Base-by-base conservation (phyloP, 495 filamentous ascomycete species). In the Penicillium bovifimosum region DNA sequence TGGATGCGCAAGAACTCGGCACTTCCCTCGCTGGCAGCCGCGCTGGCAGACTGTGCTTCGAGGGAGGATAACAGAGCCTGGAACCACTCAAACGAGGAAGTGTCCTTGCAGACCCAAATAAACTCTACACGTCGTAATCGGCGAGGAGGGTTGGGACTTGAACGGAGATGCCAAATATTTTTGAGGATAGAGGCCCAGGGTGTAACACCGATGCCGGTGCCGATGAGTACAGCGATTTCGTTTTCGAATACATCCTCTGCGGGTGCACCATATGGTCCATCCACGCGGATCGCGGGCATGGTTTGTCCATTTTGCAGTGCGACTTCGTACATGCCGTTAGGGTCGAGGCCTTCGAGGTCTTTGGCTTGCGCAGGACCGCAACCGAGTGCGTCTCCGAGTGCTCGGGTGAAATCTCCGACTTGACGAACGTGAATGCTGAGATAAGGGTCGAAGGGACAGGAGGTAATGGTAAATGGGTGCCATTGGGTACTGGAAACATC, bases 391-490 rank as follows among this genome's bases (percentile, higher is more conserved):
- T 96, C 87, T 63, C 88, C 95, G 11, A 98, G 80, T 1, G 81
- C 80, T 50, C 83, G 83, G 11, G 95, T 98, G 69, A 93, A 98
- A 68, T 98, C 93, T 49, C 93, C 93, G 9, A 97, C 91, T 77
- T 97, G 93, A 41, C 92, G 87, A 52, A 98, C 84, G 65, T 98
- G 93, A 18, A 98, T 80, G 46, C 88, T 93, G 62, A 97, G 80
- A 69, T 98, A 96, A 2, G 87, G 85, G 58, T 99, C 93, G 61
- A 88, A 90, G 20, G 95, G 93, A 70, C 95, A 97, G 44, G 95
- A 97, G 9, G 93, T 99, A 73, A 99, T 99, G 66, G 93, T 99
- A 68, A 97, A 99, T 13, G 93, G 93, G 71, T 99, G 93, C 93
- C 93, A 99, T 74, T 99, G 92, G 55, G 86, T 83, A 51, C 74